Percentiles rank a stretch among this genome's conserved stretches.
Conservation (phyloP, 345 rosid species). For the Citrus mangshanensis region DNA sequence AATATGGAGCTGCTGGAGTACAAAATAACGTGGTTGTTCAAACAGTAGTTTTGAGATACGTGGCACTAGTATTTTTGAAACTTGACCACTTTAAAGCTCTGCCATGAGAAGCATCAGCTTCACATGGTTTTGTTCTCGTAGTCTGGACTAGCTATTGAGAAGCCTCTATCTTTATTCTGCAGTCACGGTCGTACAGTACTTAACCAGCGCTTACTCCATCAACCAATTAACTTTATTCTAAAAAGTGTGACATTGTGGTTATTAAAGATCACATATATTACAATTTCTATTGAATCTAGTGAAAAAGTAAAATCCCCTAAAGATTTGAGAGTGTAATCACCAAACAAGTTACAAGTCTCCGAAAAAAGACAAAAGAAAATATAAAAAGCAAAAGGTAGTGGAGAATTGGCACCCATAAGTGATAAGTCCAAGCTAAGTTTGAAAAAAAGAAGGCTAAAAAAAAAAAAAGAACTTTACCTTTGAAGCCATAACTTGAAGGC, state of each 20-base stretch:
- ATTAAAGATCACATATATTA: conserved; percentile 2
- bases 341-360: background rate
- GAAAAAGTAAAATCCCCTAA: conserved; percentile 27
- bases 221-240: background rate
- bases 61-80: background rate
- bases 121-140: conserved; percentile 36
- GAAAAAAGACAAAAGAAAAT: background rate
- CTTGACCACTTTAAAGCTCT: background rate
- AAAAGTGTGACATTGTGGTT: conserved; percentile 16
- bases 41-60: background rate
- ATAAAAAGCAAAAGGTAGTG: background rate
- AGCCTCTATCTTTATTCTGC: background rate
- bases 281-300: conserved; percentile 21
- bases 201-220: conserved; percentile 19
- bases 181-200: conserved; percentile 1
- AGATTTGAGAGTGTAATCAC: conserved; percentile 13
- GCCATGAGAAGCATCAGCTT: conserved; percentile 13
- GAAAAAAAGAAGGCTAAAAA: no score
- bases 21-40: background rate
- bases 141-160: background rate
- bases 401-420: background rate
- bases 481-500: conserved; percentile 72
- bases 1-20: background rate
- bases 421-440: background rate
- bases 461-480: background rate